A percentile compares a stretch with the other conserved stretches of the same genome.
Conservation (phyloP, 169 alveolate genomes). For the Plasmodium blacklocki region DNA sequence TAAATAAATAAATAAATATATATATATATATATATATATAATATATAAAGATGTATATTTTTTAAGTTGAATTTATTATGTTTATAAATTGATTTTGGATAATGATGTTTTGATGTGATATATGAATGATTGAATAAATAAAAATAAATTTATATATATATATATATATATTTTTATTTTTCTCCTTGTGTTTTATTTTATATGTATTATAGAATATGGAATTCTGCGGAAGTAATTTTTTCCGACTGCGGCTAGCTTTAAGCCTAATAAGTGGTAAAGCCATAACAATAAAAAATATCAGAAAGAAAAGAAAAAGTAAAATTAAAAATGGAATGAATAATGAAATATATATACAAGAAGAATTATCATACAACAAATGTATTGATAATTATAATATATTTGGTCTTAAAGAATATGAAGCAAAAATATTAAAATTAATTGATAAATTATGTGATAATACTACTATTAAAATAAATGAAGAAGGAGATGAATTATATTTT, state of each 20-base stretch:
- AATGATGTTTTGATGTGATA: too few species aligned
- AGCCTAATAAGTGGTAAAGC: constrained; percentile 75
- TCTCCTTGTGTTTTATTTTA: neutral
- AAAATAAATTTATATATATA: too few species aligned
- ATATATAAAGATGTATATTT: too few species aligned
- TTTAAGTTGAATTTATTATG: too few species aligned
- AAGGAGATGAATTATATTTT: constrained; percentile 73
- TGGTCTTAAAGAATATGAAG: constrained; percentile 70
- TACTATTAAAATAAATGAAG: constrained; percentile 54
- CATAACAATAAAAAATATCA: constrained; percentile 55
- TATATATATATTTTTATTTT: too few species aligned
- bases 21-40: too few species aligned
- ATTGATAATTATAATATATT: neutral
- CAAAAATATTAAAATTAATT: constrained; percentile 54
- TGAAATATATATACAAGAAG: constrained; percentile 12
- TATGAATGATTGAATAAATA: too few species aligned
- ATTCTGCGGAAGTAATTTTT: constrained; percentile 56
- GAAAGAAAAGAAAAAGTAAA: constrained; percentile 18
- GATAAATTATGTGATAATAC: constrained; percentile 76
- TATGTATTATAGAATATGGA: constrained; percentile 26
- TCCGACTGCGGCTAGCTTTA: constrained; percentile 64
- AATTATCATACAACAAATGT: neutral
- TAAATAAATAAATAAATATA: too few species aligned
- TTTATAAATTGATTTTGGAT: too few species aligned
- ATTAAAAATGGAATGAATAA: constrained; percentile 6